Base-by-base conservation (phyloP, 805 yeast genomes). In the Candida awuae region DNA sequence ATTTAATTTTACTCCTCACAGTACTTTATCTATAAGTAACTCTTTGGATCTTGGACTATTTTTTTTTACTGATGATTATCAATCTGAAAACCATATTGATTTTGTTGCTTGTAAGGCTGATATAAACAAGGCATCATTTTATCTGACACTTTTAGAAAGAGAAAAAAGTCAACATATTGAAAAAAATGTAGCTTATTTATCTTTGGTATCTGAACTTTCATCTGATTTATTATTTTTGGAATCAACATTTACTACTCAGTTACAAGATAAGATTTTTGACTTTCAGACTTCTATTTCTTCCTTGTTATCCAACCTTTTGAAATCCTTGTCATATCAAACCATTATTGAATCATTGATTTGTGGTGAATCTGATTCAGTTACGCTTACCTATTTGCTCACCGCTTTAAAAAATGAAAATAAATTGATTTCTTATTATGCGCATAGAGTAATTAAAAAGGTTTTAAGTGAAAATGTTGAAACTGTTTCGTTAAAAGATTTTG, bases 191-290 rank as follows among this genome's bases (percentile, higher is more conserved):
- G 36, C 67, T 25, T 26, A 62, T 4, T 50, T 59, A 6, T 71
- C 69, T 41, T 42, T 67, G 3, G 58, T 61, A 0, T 43, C 48
- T 13, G 76, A 72, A 44, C 63, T 52, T 42, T 59, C 41, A 2
- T 32, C 39, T 6, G 48, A 47, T 35, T 14, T 40, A 7, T 18
- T 47, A 6, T 37, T 42, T 27, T 19, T 45, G 7, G 33, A 35
- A 12, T 10, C 30, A 3, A 4, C 38, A 5, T 29, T 34, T 12
- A 8, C 39, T 20, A 10, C n/a, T 8, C 6, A 10, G 8, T 13
- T 35, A 6, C 50, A 47, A 32, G 33, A 41, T 3, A 32, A 32
- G 15, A 18, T 45, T 4, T 21, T 45, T 15, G 34, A 37, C 4
- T 40, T 50, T 17, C 52, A 50, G 21, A 20, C 22, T 4, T 17